Percentiles rank a stretch among this genome's conserved stretches.
Evolutionary conservation across 139 green algal species (phyloP).

Genomic region (Picochlorum sp.): DNA sequence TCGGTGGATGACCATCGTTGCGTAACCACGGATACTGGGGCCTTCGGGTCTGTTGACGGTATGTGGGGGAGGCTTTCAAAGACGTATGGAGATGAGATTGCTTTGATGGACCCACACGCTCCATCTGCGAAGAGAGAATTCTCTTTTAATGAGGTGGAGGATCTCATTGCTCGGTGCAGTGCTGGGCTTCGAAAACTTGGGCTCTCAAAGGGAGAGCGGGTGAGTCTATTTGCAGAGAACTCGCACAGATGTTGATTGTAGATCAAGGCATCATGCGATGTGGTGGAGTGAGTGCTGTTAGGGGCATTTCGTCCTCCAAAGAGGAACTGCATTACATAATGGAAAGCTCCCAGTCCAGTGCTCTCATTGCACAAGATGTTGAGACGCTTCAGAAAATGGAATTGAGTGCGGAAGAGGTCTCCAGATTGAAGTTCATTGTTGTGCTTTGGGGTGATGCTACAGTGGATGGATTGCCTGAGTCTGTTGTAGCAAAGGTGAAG

Average conservation of each 20-base stretch:
- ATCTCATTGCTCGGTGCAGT: conserved; percentile 39
- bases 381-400: conserved; percentile 53
- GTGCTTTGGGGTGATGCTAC: conserved; percentile 60
- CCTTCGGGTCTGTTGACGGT: background rate
- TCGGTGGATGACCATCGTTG: background rate
- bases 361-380: conserved; percentile 63
- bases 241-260: conserved; percentile 67
- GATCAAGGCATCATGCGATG: conserved; percentile 70
- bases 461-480: background rate
- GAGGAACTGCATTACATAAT: conserved; percentile 83
- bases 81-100: conserved; percentile 28
- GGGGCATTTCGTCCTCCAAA: background rate
- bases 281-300: conserved; percentile 55
- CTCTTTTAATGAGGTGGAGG: conserved; percentile 12
- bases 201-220: conserved; percentile 28
- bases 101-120: conserved; percentile 49
- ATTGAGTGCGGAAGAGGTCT: conserved; percentile 15
- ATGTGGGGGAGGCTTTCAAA: conserved; percentile 25
- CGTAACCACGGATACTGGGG: background rate
- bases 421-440: conserved; percentile 47
- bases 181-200: conserved; percentile 45
- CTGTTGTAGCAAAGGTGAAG: conserved; percentile 21
- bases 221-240: conserved; percentile 81
- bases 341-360: conserved; percentile 48
- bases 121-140: conserved; percentile 6